Conservation (phyloP, 2,329 filamentous ascomycete genomes). For the Claviceps pazoutovae region DNA sequence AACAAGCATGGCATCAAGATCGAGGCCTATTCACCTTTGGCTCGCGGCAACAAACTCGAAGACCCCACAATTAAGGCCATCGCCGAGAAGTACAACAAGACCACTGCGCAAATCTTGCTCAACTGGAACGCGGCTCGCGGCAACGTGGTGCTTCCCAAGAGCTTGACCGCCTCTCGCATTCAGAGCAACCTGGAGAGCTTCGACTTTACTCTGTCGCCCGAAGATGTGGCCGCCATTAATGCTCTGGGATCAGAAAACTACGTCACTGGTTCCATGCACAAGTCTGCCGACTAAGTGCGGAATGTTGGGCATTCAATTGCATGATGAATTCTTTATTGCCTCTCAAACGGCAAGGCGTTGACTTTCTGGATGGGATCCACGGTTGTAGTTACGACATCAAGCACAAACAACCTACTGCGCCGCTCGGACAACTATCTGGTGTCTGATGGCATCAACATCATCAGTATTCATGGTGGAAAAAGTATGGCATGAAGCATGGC, state of each 20-base stretch:
- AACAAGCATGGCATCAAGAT: constrained; percentile 41
- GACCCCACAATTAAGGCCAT: constrained; percentile 47
- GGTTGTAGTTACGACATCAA: background rate
- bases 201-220: constrained; percentile 44
- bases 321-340: background rate
- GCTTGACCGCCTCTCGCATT: constrained; percentile 48
- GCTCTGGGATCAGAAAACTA: constrained; percentile 52
- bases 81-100: constrained; percentile 55
- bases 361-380: background rate
- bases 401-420: background rate
- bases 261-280: constrained; percentile 44
- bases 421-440: background rate
- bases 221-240: constrained; percentile 50
- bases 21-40: constrained; percentile 41
- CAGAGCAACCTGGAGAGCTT: constrained; percentile 50
- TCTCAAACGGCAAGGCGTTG: background rate
- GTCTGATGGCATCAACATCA: background rate
- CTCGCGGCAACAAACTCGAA: constrained; percentile 28
- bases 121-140: constrained; percentile 68
- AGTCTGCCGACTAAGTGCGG: constrained; percentile 21
- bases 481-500: background rate
- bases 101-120: constrained; percentile 60
- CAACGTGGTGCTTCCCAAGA: constrained; percentile 64
- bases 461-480: background rate
- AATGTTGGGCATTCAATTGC: background rate